Evolutionary conservation across 495 filamentous ascomycete genomes (phyloP).

Genomic region (Penicilliopsis zonata): DNA sequence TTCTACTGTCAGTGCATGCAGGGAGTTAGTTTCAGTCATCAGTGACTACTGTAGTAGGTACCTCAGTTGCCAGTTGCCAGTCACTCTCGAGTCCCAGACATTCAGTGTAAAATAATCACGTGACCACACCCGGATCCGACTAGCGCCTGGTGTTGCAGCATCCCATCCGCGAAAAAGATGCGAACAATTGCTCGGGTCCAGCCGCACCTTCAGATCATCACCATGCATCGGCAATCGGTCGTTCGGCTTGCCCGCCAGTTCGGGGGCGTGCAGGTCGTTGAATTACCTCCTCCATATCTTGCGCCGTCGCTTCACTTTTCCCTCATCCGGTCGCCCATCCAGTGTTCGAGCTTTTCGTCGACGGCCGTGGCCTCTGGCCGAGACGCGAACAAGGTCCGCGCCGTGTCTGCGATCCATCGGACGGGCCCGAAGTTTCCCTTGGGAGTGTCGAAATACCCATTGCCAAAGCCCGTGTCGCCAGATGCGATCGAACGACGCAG

Average conservation of each 20-base stretch:
- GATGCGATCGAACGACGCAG: slow-evolving; percentile 29
- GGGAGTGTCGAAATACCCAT: slow-evolving; percentile 52
- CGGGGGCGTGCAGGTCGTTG: slow-evolving; percentile 18
- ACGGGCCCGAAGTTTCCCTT: slow-evolving; percentile 63
- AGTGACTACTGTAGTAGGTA: no score
- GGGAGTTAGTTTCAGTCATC: no score
- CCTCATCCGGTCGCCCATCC: slow-evolving; percentile 17
- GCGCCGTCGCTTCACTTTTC: slow-evolving; percentile 33
- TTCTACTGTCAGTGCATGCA: no score
- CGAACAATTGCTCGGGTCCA: not conserved
- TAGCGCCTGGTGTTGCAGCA: slow-evolving; percentile 1
- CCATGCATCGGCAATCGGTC: slow-evolving; percentile 29
- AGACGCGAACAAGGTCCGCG: slow-evolving; percentile 44
- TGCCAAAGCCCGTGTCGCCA: slow-evolving; percentile 58
- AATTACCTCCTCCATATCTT: slow-evolving; percentile 32
- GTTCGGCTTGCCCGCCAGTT: slow-evolving; percentile 22
- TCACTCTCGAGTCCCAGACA: no score
- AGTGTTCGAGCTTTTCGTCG: slow-evolving; percentile 35
- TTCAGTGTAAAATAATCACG: no score
- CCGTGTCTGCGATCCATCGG: slow-evolving; percentile 65
- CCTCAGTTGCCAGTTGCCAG: no score
- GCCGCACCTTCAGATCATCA: slow-evolving; percentile 3
- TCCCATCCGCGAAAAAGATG: not conserved
- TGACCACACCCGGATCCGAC: not conserved
- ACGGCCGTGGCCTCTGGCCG: slow-evolving; percentile 25